phyloP scores from a whole-genome alignment of 2,329 filamentous ascomycete genomes.

The Fusarium sp. region DNA sequence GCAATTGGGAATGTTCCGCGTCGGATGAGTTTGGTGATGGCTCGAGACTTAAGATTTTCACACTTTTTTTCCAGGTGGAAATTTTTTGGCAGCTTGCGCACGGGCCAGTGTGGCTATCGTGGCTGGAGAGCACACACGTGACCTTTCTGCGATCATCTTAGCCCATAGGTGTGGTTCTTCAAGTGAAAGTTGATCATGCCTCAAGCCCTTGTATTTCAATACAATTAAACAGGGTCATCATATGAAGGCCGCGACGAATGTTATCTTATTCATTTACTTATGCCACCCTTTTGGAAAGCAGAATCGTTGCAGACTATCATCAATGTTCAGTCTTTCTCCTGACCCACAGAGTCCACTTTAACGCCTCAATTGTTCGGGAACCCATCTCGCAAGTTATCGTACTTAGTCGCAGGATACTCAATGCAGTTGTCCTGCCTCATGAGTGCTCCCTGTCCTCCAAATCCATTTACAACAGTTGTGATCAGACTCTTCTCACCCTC shows the following conservation, averaged over 20 bases:
- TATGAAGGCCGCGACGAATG: neutral
- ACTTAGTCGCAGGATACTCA: slow-evolving; percentile 72
- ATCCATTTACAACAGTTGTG: slow-evolving; percentile 66
- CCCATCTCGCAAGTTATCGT: slow-evolving; percentile 73
- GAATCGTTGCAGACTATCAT: neutral
- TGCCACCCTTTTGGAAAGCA: neutral
- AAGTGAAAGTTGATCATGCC: neutral
- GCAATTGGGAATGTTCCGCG: slow-evolving; percentile 46
- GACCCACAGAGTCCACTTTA: slow-evolving; percentile 11
- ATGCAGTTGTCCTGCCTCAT: slow-evolving; percentile 69
- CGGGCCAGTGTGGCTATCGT: slow-evolving; percentile 41
- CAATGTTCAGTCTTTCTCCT: neutral
- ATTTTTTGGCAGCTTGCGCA: slow-evolving; percentile 50
- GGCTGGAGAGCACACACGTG: slow-evolving; percentile 31
- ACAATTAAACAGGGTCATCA: neutral
- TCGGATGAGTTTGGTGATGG: slow-evolving; percentile 44
- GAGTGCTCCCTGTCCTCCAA: slow-evolving; percentile 65
- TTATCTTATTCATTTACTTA: slow-evolving; percentile 1
- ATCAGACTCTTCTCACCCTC: slow-evolving; percentile 74
- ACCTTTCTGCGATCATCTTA: neutral
- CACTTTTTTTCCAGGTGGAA: slow-evolving; percentile 49
- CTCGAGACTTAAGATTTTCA: slow-evolving; percentile 48
- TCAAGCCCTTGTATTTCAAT: neutral
- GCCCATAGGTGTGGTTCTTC: neutral
- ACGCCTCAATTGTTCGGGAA: slow-evolving; percentile 58